Conservation (phyloP, 331 rosid species). For the Telfairia occidentalis region DNA sequence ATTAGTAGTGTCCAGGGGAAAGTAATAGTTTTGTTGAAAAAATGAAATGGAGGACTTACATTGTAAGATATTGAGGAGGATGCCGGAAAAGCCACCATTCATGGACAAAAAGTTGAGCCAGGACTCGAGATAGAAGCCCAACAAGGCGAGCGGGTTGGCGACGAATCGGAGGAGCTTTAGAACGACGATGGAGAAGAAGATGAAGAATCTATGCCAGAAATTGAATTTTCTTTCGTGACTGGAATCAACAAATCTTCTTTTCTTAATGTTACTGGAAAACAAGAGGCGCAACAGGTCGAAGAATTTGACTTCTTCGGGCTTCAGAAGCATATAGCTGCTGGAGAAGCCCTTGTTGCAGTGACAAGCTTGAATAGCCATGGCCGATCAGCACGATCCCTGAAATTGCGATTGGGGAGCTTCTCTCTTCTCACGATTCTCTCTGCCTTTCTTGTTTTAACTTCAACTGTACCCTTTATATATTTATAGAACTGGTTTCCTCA, state of each 20-base stretch:
- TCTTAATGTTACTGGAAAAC: neutral
- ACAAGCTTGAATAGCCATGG: neutral
- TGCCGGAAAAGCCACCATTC: neutral
- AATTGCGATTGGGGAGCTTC: no score
- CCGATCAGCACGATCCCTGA: no score
- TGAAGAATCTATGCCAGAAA: slow-evolving; percentile 10
- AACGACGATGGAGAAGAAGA: neutral
- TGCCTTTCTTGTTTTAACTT: no score
- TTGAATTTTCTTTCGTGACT: neutral
- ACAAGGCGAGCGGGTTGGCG: neutral
- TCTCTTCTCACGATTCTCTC: neutral
- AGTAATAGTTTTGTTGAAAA: neutral
- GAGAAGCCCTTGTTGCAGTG: neutral
- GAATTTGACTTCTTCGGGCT: neutral
- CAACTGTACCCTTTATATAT: no score
- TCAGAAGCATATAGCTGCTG: neutral
- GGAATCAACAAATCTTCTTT: neutral
- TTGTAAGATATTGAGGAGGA: neutral
- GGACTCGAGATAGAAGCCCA: neutral
- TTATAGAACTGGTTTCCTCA: no score
- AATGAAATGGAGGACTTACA: neutral
- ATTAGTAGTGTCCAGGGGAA: no score
- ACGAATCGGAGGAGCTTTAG: neutral
- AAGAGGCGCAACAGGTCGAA: neutral
- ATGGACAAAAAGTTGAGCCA: neutral